Evolutionary conservation across 139 green algal species (phyloP).

Genomic region (Deuterostichococcus epilithicus): DNA sequence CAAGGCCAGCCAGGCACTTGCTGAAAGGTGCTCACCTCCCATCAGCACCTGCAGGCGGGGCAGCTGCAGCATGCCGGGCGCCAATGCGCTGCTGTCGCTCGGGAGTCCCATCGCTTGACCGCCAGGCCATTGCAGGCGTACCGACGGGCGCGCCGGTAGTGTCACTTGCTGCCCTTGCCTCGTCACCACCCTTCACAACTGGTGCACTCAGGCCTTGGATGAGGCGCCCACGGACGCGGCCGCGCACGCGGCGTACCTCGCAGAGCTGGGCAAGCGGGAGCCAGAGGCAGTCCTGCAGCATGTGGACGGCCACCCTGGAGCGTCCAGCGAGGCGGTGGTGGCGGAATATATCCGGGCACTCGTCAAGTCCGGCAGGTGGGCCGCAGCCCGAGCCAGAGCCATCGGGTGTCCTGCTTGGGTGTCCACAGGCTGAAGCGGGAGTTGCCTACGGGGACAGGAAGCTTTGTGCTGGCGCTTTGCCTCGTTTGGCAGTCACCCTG

Average conservation of each 20-base stretch:
- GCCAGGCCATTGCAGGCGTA: no score
- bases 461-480: background rate
- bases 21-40: no score
- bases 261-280: constrained; percentile 36
- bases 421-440: background rate
- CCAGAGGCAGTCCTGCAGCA: constrained; percentile 33
- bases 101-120: background rate
- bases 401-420: background rate
- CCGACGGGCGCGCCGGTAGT: no score
- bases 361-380: constrained; percentile 58
- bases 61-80: no score
- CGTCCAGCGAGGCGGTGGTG: constrained; percentile 54
- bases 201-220: background rate
- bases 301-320: constrained; percentile 28
- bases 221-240: background rate
- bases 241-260: constrained; percentile 22
- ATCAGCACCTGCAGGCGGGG: no score
- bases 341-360: constrained; percentile 88
- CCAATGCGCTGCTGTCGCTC: no score
- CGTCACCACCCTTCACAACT: background rate
- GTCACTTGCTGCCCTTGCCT: no score
- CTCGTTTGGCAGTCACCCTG: background rate
- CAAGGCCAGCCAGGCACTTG: no score
- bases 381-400: constrained; percentile 29
- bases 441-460: background rate